Evolutionary conservation across 140 eudicot species (phyloP), one percentile per base, ranked within the genome.

Genomic region (Ambrosia hybrid): DNA sequence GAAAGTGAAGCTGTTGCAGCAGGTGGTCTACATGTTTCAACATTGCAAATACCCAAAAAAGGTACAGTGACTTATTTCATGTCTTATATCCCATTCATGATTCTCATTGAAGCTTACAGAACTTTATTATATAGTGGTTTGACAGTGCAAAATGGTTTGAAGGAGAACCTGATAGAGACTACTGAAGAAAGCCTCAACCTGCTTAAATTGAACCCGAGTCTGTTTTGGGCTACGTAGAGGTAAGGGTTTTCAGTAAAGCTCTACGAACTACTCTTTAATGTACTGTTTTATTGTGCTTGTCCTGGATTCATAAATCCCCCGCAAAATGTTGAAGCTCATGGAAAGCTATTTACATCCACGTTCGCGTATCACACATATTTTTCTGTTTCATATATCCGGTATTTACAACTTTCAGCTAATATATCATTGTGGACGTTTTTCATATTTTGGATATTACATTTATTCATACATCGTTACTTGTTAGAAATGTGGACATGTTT

Each of bases 1-100:
- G 99, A 97, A 68, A 94, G 99, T 84, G 99, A 90, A 76, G 99
- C 96, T 62, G 84, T 94, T 80, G n/a, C n/a, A n/a, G 96, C 99
- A 73, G 99, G 99, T 73, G 86, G 84, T 57, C 76, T 90, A 72
- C 96, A 94, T 45, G 81, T 67, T 79, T 84, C 99, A 56, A 71
- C 92, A 45, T 68, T 94, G 79, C 90, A 94, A 13, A 75, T 83
- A 79, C 83, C 85, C 30, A 97, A 94, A 90, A 94, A 76, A 90
- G 89, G 99, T 93, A 72, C 14, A 3, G 12, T 73, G 36, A 48
- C 65, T 71, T 12, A 60, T 53, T 53, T 16, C 64, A 6, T n/a
- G 66, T 55, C 26, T 68, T 73, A 48, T 48, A 51, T 58, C 64
- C 2, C 10, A 0, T 57, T 51, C 3, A 65, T 61, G 67, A 26